Evolutionary conservation across 176 grass and related monocot species (phyloP), one percentile per base, ranked within the genome.

Genomic region (Eragrostis curvula): DNA sequence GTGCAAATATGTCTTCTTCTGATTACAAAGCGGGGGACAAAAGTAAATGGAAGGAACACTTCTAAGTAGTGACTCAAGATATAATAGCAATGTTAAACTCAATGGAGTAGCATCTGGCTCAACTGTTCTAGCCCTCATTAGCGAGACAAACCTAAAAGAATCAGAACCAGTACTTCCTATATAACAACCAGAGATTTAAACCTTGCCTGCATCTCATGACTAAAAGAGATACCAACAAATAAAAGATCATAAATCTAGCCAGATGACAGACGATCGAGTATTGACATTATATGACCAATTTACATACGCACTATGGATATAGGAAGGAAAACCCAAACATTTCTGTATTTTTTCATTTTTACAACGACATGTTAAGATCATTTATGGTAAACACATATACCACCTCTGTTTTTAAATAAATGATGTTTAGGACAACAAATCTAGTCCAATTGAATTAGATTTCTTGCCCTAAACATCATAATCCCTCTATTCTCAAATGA

Each of bases 1-100:
- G 79, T 98, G 87, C 75, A 91, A 85, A 85, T 81, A 87, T 79
- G 92, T 88, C 85, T 85, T 93, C 85, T 86, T 95, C 92, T 98
- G 90, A 70, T 87, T 40, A 70, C 25, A 87, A 77, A 66, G 20
- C 39, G 50, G 68, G 67, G 36, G 57, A 40, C 57, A 9, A 79
- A 84, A 65, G 48, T 89, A 49, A 88, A 72, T 15, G 1, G 9
- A 53, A 43, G 23, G 14, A 80, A 68, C 13, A 55, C 48, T 68
- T 27, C 12, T 5, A 36, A 36, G 32, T 36, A 36, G 4, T 42
- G 39, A 70, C 27, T 80, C 58, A 20, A 46, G 61, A 40, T 45
- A 55, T 36, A 68, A 73, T 10, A 66, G 59, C 39, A 45, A 25
- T 68, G 18, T 63, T 36, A 75, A 64, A 70, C 59, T 30, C 53